phyloP scores from a whole-genome alignment of 2,329 filamentous ascomycete genomes.

The Fusarium kyushuense region DNA sequence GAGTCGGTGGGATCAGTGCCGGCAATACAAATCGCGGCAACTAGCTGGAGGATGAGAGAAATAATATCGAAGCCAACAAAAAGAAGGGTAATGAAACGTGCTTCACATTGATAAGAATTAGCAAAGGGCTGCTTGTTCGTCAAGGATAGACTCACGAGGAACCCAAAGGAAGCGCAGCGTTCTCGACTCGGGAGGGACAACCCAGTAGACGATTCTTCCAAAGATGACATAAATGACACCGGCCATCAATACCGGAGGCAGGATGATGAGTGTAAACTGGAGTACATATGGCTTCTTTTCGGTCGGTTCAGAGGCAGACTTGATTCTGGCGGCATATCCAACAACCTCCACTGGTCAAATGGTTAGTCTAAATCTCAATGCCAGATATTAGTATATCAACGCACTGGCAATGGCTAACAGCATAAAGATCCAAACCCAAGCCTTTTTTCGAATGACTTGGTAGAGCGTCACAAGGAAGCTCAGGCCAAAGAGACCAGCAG shows the following conservation, averaged over 20 bases:
- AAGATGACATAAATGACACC: constrained; percentile 47
- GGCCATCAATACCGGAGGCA: constrained; percentile 44
- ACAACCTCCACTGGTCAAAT: constrained; percentile 23
- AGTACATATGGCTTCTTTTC: constrained; percentile 36
- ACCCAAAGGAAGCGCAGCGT: constrained; percentile 40
- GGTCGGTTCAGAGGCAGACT: constrained; percentile 29
- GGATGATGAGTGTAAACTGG: constrained; percentile 41
- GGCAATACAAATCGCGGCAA: constrained; percentile 57
- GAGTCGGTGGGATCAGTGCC: constrained; percentile 50
- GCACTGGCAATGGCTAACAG: constrained; percentile 34
- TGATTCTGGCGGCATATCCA: constrained; percentile 33
- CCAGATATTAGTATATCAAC: fast-evolving
- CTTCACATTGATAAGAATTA: neutral
- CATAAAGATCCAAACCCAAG: constrained; percentile 42
- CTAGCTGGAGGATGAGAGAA: constrained; percentile 55
- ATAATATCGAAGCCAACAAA: constrained; percentile 57
- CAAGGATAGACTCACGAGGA: constrained; percentile 21
- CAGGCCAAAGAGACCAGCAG: constrained; percentile 34
- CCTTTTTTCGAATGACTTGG: constrained; percentile 34
- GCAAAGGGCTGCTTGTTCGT: fast-evolving
- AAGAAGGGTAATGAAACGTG: constrained; percentile 51
- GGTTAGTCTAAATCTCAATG: neutral
- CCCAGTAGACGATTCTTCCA: constrained; percentile 41
- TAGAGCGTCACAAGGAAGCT: constrained; percentile 33
- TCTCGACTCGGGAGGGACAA: constrained; percentile 37